Conservation (phyloP, 2,329 filamentous ascomycete species). For the Scleromitrula shiraiana region DNA sequence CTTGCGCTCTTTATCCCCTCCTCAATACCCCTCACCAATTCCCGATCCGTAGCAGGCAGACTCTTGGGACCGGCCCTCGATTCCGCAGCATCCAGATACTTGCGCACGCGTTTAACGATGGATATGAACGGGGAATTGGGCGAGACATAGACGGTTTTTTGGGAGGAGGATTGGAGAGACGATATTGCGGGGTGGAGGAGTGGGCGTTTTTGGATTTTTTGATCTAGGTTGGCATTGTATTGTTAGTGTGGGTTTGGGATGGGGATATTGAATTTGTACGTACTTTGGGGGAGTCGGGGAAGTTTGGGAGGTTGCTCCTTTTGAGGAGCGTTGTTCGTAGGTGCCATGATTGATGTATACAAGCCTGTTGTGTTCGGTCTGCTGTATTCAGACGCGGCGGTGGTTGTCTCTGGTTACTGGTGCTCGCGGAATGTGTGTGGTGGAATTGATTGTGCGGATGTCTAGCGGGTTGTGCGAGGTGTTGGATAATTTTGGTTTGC, state of each 20-base stretch:
- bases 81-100: conserved; percentile 22
- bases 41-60: conserved; percentile 7
- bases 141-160: conserved; percentile 28
- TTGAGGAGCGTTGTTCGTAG: not conserved
- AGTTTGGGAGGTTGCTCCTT: conserved; percentile 2
- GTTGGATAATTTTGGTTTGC: no score
- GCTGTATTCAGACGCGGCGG: no score
- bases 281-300: conserved; percentile 18
- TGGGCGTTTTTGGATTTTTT: conserved; percentile 28
- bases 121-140: conserved; percentile 25
- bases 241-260: not conserved
- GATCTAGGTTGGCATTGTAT: conserved; percentile 13
- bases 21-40: conserved; percentile 16
- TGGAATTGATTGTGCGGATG: no score
- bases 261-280: not conserved
- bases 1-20: conserved; percentile 10
- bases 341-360: no score
- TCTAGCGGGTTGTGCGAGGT: no score
- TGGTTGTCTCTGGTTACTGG: no score
- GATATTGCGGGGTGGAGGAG: conserved; percentile 28
- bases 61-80: conserved; percentile 18
- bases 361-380: no score
- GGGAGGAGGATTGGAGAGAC: conserved; percentile 15
- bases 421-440: no score
- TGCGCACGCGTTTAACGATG: conserved; percentile 26